Percentiles rank a stretch among this genome's conserved stretches.
Conservation (phyloP, 1,284 basidiomycete species). For the Lentinula novae-zelandiae region DNA sequence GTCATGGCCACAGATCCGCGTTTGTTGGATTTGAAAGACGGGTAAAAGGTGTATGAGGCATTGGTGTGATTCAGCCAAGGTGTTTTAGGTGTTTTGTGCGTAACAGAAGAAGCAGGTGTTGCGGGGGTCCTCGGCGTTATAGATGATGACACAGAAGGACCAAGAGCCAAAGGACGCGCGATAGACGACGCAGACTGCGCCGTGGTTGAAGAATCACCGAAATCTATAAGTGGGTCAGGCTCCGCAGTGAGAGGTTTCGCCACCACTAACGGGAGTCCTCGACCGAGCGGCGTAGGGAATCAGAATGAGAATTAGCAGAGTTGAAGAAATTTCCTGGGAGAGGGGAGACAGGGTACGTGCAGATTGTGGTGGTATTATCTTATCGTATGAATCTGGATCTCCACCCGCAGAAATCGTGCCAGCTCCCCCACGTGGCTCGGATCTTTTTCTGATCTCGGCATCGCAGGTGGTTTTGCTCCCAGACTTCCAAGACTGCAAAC, state of each 20-base stretch:
- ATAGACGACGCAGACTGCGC: not conserved
- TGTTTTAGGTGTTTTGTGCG: not conserved
- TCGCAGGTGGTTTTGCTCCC: not conserved
- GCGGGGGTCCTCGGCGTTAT: not conserved
- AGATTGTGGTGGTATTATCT: too few relatives aligned
- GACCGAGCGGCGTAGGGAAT: not conserved
- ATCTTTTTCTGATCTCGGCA: not conserved
- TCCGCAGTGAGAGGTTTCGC: not conserved
- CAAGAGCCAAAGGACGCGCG: not conserved
- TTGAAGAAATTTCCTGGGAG: too few relatives aligned
- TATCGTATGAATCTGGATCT: too few relatives aligned
- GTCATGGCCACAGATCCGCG: not conserved
- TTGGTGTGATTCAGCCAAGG: slow-evolving; percentile 1
- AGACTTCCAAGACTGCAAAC: not conserved
- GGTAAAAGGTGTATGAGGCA: not conserved
- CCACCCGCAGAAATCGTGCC: too few relatives aligned
- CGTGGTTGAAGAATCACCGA: not conserved
- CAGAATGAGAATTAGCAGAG: too few relatives aligned
- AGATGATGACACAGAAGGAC: not conserved
- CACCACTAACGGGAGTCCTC: not conserved
- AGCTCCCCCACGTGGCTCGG: not conserved
- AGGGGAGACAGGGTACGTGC: too few relatives aligned
- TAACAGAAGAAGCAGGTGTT: not conserved
- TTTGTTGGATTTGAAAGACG: not conserved
- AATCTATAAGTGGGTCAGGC: slow-evolving; percentile 7